phyloP scores from a whole-genome alignment of 2,329 filamentous ascomycete species.

The Aureobasidium pullulans region DNA sequence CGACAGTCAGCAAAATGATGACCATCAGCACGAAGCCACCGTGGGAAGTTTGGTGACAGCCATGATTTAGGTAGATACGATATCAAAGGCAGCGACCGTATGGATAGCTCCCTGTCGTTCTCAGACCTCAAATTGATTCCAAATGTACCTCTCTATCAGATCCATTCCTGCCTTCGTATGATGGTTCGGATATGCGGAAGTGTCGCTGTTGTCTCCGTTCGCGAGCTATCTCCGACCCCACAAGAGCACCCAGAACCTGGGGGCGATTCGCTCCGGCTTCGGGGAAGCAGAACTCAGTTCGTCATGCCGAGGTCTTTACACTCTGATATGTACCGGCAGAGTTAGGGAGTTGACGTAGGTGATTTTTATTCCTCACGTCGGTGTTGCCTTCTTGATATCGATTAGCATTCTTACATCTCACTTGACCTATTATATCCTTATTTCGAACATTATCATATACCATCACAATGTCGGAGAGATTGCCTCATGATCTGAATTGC shows the following conservation, averaged over 20 bases:
- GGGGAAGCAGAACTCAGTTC: not conserved
- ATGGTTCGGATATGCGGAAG: constrained; percentile 3
- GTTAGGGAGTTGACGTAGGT: not conserved
- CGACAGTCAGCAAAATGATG: too few species aligned
- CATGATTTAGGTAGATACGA: too few species aligned
- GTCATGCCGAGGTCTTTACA: constrained; percentile 5
- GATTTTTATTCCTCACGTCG: constrained; percentile 2
- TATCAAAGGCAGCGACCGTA: too few species aligned
- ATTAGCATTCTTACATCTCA: not conserved
- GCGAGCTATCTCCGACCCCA: constrained; percentile 6
- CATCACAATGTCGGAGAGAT: not conserved
- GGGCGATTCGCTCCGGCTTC: not conserved
- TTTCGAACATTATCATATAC: not conserved
- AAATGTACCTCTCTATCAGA: too few species aligned
- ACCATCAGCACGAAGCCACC: too few species aligned
- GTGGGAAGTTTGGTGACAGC: too few species aligned
- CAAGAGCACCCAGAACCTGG: not conserved
- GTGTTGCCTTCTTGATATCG: not conserved
- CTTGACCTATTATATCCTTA: not conserved
- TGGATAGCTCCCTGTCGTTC: not conserved
- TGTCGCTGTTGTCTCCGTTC: too few species aligned
- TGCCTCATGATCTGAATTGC: constrained; percentile 32
- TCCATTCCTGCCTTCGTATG: not conserved
- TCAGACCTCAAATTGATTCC: too few species aligned
- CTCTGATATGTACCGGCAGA: not conserved